A percentile compares a stretch with the other conserved stretches of the same genome.
Evolutionary conservation across 352 stramenopile species (phyloP).

Genomic region (Globisporangium apiculatum): DNA sequence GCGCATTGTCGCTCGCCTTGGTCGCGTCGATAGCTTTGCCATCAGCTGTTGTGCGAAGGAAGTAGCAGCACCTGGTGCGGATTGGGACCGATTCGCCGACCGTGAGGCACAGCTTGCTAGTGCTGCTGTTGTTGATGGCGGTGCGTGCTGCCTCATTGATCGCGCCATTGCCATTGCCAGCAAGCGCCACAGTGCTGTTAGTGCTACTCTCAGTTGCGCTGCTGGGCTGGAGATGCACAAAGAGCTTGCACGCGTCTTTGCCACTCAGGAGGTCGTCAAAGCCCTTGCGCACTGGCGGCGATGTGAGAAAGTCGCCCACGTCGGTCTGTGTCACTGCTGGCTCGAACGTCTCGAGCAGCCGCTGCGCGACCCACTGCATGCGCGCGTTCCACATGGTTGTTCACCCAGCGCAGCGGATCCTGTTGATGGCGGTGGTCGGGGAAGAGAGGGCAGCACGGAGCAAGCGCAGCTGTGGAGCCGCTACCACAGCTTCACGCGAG

Average conservation of each 20-base stretch:
- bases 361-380: slow-evolving; percentile 78
- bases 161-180: slow-evolving; percentile 1
- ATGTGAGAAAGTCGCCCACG: slow-evolving; percentile 57
- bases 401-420: no score
- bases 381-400: slow-evolving; percentile 59
- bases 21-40: slow-evolving; percentile 63
- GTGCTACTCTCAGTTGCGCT: background rate
- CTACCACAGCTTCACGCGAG: no score
- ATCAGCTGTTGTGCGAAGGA: slow-evolving; percentile 60
- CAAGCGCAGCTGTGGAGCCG: no score
- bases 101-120: slow-evolving; percentile 57
- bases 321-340: slow-evolving; percentile 41
- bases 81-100: slow-evolving; percentile 67
- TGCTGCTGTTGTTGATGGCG: slow-evolving; percentile 17
- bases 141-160: slow-evolving; percentile 1
- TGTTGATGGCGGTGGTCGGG: background rate
- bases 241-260: slow-evolving; percentile 67
- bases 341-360: slow-evolving; percentile 78
- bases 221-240: slow-evolving; percentile 61
- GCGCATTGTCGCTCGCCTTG: slow-evolving; percentile 69
- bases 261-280: slow-evolving; percentile 73
- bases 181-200: slow-evolving; percentile 3
- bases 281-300: slow-evolving; percentile 40
- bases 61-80: slow-evolving; percentile 80
- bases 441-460: no score